These are phyloP conservation scores for Apiospora aurea DNA, from an alignment of 2,329 filamentous ascomycete species.

Conservation along the genomic window DNA sequence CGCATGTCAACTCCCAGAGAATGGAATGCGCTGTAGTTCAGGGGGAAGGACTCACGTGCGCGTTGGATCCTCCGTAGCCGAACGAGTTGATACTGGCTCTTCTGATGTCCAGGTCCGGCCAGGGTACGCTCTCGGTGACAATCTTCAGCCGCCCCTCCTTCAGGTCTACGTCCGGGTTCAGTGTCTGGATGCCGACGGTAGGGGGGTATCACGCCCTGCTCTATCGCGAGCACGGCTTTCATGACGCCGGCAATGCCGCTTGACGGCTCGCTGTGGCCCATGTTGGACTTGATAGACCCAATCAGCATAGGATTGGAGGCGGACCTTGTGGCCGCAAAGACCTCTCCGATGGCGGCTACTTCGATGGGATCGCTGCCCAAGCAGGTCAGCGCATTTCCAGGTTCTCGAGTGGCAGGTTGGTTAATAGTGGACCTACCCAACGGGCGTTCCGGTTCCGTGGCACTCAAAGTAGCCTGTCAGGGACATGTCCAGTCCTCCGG, in stretches of 20 bases:
- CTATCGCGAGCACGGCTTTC: constrained; percentile 35
- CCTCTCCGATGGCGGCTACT: constrained; percentile 39
- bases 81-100: constrained; percentile 43
- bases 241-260: constrained; percentile 37
- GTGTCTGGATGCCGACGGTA: too few species aligned
- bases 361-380: constrained; percentile 52
- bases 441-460: constrained; percentile 47
- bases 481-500: too few species aligned
- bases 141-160: too few species aligned
- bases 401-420: too few species aligned
- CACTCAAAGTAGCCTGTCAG: constrained; percentile 32
- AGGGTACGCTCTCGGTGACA: too few species aligned
- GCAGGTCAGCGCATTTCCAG: too few species aligned
- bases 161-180: too few species aligned
- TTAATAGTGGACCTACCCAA: too few species aligned
- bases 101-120: constrained; percentile 31
- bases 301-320: too few species aligned
- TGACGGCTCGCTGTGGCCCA: constrained; percentile 37
- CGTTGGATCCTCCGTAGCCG: constrained; percentile 46
- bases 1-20: too few species aligned
- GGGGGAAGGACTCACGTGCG: constrained; percentile 39
- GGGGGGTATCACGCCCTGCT: constrained; percentile 39
- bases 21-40: too few species aligned
- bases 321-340: too few species aligned
- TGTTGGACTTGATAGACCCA: constrained; percentile 28